A percentile compares a stretch with the other conserved stretches of the same genome.
phyloP scores from a whole-genome alignment of 2,329 filamentous ascomycete species.

The Exophiala sp. region DNA sequence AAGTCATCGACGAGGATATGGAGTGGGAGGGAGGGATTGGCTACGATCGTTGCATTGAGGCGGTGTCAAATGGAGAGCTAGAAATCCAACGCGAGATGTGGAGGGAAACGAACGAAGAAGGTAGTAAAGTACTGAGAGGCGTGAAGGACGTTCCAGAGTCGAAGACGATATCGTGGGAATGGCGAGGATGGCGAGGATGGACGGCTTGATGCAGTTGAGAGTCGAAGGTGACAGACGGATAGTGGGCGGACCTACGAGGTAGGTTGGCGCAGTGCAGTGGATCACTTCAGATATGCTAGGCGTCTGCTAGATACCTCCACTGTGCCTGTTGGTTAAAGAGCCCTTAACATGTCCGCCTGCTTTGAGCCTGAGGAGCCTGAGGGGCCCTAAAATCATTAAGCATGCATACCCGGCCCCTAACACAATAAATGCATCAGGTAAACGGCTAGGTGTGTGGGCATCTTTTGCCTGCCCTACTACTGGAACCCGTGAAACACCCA shows the following conservation, averaged over 20 bases:
- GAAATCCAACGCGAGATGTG: neutral
- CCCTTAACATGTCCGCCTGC: too few species aligned
- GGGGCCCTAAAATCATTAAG: conserved; percentile 4
- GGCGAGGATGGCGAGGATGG: neutral
- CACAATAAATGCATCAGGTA: too few species aligned
- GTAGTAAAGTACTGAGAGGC: neutral
- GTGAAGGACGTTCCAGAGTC: neutral
- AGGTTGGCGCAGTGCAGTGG: neutral
- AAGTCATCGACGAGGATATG: conserved; percentile 28
- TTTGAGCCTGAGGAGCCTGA: conserved; percentile 2
- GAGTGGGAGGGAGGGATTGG: conserved; percentile 12
- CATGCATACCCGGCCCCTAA: too few species aligned
- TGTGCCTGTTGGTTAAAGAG: too few species aligned
- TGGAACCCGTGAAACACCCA: too few species aligned
- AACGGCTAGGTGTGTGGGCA: too few species aligned
- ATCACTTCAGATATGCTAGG: neutral
- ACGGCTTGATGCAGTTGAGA: neutral
- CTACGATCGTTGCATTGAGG: conserved; percentile 25
- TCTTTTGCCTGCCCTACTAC: too few species aligned
- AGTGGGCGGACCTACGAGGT: neutral
- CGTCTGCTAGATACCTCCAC: too few species aligned
- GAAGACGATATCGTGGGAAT: neutral
- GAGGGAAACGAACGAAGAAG: neutral
- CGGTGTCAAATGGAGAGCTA: neutral
- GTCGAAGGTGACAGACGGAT: neutral